A percentile compares a stretch with the other conserved stretches of the same genome.
These are phyloP conservation scores for Galerina sulciceps DNA, from an alignment of 768 basidiomycete species.

Conservation along the genomic window DNA sequence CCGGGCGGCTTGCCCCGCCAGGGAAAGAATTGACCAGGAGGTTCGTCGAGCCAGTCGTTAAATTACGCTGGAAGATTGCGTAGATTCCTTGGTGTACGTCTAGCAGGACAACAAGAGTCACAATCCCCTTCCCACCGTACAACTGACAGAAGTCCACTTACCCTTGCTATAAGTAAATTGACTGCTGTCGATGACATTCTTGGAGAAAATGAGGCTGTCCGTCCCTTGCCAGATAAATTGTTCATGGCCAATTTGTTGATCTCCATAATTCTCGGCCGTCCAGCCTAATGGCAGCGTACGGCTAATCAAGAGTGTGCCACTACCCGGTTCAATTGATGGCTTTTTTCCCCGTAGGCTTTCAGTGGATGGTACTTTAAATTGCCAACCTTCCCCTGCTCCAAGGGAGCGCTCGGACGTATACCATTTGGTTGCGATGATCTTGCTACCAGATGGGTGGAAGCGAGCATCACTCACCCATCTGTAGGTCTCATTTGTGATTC, in stretches of 20 bases:
- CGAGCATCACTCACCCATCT: constrained; percentile 72
- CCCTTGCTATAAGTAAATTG: constrained; percentile 70
- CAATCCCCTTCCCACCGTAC: not conserved
- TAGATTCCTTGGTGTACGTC: constrained; percentile 76
- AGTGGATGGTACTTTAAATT: constrained; percentile 57
- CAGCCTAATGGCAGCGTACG: constrained; percentile 65
- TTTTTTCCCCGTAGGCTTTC: constrained; percentile 28
- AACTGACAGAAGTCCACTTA: constrained; percentile 21
- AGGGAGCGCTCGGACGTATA: constrained; percentile 67
- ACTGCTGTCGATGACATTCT: constrained; percentile 60
- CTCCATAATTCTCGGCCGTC: constrained; percentile 59
- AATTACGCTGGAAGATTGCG: constrained; percentile 67
- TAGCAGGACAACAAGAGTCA: constrained; percentile 24
- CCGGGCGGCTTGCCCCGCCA: constrained; percentile 77
- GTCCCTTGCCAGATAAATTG: constrained; percentile 66
- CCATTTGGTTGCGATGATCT: constrained; percentile 79
- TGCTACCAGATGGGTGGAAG: constrained; percentile 69
- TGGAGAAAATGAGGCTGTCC: constrained; percentile 66
- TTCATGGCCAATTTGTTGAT: constrained; percentile 77
- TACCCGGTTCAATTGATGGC: constrained; percentile 38
- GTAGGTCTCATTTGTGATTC: constrained; percentile 76
- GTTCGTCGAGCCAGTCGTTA: constrained; percentile 57
- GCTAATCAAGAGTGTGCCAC: constrained; percentile 59
- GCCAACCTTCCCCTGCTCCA: constrained; percentile 78
- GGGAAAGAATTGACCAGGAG: constrained; percentile 59